These are phyloP conservation scores for Chrysanthemum seticuspe DNA, from an alignment of 129 eudicot species.

Conservation along the genomic window DNA sequence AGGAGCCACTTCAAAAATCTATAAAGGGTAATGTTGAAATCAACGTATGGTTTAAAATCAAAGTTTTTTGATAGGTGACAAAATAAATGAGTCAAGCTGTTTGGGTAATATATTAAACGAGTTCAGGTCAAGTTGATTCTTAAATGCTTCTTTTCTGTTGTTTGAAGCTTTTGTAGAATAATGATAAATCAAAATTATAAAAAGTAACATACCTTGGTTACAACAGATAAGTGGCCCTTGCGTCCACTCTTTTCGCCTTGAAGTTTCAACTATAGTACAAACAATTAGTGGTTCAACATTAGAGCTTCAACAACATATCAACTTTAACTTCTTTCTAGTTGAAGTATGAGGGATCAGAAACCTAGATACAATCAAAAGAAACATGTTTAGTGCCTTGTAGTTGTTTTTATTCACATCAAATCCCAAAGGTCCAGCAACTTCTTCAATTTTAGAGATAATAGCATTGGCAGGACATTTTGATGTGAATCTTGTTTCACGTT, in stretches of 20 bases:
- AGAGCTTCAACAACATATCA: background rate
- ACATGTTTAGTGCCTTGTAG: conserved; percentile 56
- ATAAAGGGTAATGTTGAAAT: background rate
- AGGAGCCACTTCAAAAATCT: conserved; percentile 95
- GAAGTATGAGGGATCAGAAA: background rate
- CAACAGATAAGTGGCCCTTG: conserved; percentile 87
- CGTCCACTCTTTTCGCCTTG: conserved; percentile 95
- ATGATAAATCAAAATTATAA: too few species aligned
- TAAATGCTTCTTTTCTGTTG: too few species aligned
- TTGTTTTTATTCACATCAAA: conserved; percentile 94
- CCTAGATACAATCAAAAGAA: background rate
- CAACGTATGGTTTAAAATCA: background rate
- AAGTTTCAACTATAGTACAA: conserved; percentile 67
- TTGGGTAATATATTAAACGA: too few species aligned
- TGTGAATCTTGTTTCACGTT: conserved; percentile 96
- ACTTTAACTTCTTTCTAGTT: background rate
- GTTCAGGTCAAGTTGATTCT: too few species aligned
- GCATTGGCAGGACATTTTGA: conserved; percentile 78
- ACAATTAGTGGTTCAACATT: background rate
- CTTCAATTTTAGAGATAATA: conserved; percentile 85
- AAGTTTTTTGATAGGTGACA: too few species aligned
- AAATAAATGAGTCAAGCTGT: too few species aligned
- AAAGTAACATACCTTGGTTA: conserved; percentile 74
- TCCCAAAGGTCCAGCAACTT: conserved; percentile 87
- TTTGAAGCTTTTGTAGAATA: background rate